phyloP scores from a whole-genome alignment of 2,329 filamentous ascomycete species.

The Pyricularia grisea region DNA sequence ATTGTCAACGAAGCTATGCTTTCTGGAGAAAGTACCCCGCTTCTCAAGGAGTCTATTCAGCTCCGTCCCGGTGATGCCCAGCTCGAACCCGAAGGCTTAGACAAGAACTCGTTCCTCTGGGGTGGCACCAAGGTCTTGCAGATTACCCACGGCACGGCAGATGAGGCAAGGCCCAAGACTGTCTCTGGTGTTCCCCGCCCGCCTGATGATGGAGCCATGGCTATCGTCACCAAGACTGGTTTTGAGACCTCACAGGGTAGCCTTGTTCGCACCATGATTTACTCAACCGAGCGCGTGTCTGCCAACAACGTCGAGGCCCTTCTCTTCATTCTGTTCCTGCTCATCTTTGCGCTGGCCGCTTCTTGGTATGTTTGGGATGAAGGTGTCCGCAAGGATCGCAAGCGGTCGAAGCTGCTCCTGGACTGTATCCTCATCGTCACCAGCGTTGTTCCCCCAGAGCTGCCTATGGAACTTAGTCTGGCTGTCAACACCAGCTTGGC shows the following conservation, averaged over 20 bases:
- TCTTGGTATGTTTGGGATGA: slow-evolving; percentile 99
- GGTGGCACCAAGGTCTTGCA: slow-evolving; percentile 97
- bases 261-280: slow-evolving; percentile 98
- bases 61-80: slow-evolving; percentile 72
- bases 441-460: slow-evolving; percentile 93
- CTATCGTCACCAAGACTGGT: slow-evolving; percentile 91
- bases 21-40: slow-evolving; percentile 92
- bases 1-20: slow-evolving; percentile 99
- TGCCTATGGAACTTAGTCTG: slow-evolving; percentile 95
- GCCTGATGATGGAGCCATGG: slow-evolving; percentile 89
- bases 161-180: slow-evolving; percentile 62
- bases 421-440: slow-evolving; percentile 98
- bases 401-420: slow-evolving; percentile 91
- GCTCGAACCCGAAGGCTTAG: slow-evolving; percentile 81
- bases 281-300: slow-evolving; percentile 97
- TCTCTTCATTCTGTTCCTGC: slow-evolving; percentile 94
- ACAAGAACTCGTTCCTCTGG: slow-evolving; percentile 95
- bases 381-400: slow-evolving; percentile 87
- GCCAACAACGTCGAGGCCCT: slow-evolving; percentile 94
- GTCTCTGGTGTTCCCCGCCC: slow-evolving; percentile 71
- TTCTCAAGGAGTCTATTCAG: slow-evolving; percentile 92
- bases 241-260: slow-evolving; percentile 98
- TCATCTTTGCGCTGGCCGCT: slow-evolving; percentile 91
- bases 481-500: slow-evolving; percentile 97
- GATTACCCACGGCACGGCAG: slow-evolving; percentile 76